Evolutionary conservation across 169 alveolate genomes (phyloP), one percentile per base, ranked within the genome.

Genomic region (Plasmodium chabaudi): DNA sequence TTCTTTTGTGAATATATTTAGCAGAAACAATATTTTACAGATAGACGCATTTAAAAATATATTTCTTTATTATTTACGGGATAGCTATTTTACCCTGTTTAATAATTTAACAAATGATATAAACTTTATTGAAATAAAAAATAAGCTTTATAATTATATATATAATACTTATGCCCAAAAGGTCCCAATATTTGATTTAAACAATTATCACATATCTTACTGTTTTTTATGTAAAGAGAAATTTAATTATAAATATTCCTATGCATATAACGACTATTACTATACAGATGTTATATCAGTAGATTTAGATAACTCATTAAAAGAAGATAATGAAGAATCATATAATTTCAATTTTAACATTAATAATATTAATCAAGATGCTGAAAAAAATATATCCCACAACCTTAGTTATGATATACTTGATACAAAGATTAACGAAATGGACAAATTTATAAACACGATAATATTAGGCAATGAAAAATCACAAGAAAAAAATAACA

Each of bases 211-310:
- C 12, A 9, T 63, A 49, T 25, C 69, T 47, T 21, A 19, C 17
- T 84, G 91, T 10, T 69, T 84, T 42, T 72, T 84, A 21, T 84
- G 91, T 57, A 84, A 69, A 70, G 69, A 70, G 51, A 25, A 46
- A 9, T 63, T 84, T 69, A 21, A 39, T 9, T 68, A 69, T 9
- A 73, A 70, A 56, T 84, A 84, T 21, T 84, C 91, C 7, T 69
- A 84, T 56, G 87, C 55, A n/a, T 69, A 56, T 34, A 68, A 84
- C 51, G 91, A 84, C 56, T 84, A 69, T 51, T 84, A 84, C 59
- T 84, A 84, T 23, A 47, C 42, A 3, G 73, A 84, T 84, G 87
- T 63, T 21, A 42, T 84, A 13, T 57, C 87, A 7, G 91, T 84
- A 25, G 87, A 84, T 23, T 27, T 84, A 67, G 70, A 84, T 69